These are phyloP conservation scores for Colletotrichum sansevieriae DNA, from an alignment of 2,329 filamentous ascomycete genomes.

Conservation along the genomic window DNA sequence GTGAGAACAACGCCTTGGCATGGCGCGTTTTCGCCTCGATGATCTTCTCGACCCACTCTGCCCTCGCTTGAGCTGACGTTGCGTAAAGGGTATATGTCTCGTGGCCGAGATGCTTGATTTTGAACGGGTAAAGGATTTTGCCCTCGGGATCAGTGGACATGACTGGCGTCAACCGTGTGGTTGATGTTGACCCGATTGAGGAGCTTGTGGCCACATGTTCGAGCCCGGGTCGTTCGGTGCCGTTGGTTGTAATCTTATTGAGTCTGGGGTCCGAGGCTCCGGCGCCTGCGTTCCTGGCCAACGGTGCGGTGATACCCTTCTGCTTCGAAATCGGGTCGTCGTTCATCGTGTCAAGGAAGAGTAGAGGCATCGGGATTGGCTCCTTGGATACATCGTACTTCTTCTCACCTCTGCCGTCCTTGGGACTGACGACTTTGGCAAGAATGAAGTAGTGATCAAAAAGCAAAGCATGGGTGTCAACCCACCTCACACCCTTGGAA, in stretches of 20 bases:
- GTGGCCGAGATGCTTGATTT: constrained; percentile 93
- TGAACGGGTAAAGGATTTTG: constrained; percentile 92
- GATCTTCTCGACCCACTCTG: constrained; percentile 94
- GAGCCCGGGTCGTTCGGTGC: constrained; percentile 68
- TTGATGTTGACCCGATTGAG: constrained; percentile 68
- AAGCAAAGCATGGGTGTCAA: constrained; percentile 92
- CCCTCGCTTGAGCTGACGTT: constrained; percentile 77
- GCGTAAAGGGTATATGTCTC: constrained; percentile 95
- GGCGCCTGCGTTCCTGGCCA: constrained; percentile 71
- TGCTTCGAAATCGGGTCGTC: constrained; percentile 91
- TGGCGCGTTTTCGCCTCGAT: constrained; percentile 95
- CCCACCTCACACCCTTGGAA: constrained; percentile 89
- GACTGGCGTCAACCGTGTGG: constrained; percentile 54
- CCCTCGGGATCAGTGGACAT: constrained; percentile 78
- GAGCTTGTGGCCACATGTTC: constrained; percentile 77
- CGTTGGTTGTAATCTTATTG: constrained; percentile 67
- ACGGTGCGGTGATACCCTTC: constrained; percentile 77
- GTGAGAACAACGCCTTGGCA: constrained; percentile 86
- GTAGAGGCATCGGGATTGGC: constrained; percentile 95
- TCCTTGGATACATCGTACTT: constrained; percentile 96
- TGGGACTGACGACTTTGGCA: constrained; percentile 81
- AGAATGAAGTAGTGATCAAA: constrained; percentile 98
- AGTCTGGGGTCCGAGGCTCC: constrained; percentile 70
- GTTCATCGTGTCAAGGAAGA: constrained; percentile 91
- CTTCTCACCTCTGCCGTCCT: constrained; percentile 78